Conservation (phyloP, 1,284 basidiomycete genomes). For the Ustilago tritici region DNA sequence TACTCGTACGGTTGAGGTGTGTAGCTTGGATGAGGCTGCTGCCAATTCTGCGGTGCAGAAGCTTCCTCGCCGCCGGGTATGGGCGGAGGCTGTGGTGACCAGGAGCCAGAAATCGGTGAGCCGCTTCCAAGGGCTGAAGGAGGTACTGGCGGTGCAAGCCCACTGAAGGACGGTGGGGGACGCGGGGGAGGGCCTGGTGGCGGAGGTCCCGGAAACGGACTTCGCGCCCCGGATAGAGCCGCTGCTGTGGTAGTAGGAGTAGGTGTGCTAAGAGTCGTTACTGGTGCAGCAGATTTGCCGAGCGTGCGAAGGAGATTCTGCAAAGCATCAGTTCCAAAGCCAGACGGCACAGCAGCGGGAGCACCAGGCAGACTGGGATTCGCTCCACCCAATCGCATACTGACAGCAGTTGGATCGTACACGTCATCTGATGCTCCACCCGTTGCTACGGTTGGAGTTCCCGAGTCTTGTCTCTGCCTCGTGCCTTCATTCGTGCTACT, state of each 20-base stretch:
- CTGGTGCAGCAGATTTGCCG: constrained; percentile 31
- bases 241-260: constrained; percentile 1
- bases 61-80: not conserved
- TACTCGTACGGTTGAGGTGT: constrained; percentile 7
- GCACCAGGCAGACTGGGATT: not conserved
- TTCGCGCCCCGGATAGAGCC: constrained; percentile 2
- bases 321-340: constrained; percentile 36
- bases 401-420: constrained; percentile 34
- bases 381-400: constrained; percentile 12
- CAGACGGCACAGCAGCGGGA: not conserved
- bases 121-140: not conserved
- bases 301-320: constrained; percentile 43
- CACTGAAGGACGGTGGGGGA: constrained; percentile 23
- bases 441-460: not conserved
- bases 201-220: constrained; percentile 19
- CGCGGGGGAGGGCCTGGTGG: constrained; percentile 39
- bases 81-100: constrained; percentile 20
- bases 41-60: constrained; percentile 17
- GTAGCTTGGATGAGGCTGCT: constrained; percentile 12
- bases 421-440: constrained; percentile 7
- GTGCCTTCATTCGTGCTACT: constrained; percentile 27
- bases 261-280: not conserved
- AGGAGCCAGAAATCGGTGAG: constrained; percentile 20
- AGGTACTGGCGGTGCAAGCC: not conserved
- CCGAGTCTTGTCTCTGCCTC: constrained; percentile 1